These are phyloP conservation scores for Talaromyces sp. DNA, from an alignment of 2,329 filamentous ascomycete genomes.

Conservation along the genomic window DNA sequence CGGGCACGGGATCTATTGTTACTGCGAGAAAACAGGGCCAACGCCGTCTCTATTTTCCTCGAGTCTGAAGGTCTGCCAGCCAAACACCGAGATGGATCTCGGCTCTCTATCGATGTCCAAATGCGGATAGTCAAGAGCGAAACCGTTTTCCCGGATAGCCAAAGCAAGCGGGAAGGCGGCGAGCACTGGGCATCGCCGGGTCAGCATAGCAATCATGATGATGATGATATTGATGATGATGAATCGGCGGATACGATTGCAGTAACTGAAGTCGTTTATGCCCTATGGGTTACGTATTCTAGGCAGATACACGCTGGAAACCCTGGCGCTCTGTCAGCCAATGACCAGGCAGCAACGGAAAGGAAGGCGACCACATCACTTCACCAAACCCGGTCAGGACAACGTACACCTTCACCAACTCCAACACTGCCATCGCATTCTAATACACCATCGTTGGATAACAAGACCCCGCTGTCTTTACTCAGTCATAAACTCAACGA, in stretches of 20 bases:
- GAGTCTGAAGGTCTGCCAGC: constrained; percentile 79
- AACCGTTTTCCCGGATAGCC: constrained; percentile 55
- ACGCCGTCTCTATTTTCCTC: constrained; percentile 73
- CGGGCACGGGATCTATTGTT: constrained; percentile 79
- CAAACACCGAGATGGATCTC: constrained; percentile 81
- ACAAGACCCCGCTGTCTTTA: constrained; percentile 41
- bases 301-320: constrained; percentile 78
- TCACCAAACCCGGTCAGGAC: constrained; percentile 72
- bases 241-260: constrained; percentile 31
- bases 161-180: constrained; percentile 60
- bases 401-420: constrained; percentile 47
- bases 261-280: constrained; percentile 80
- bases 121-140: constrained; percentile 94
- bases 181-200: constrained; percentile 47
- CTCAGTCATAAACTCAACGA: constrained; percentile 49
- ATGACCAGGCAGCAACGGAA: constrained; percentile 54
- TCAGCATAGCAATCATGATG: constrained; percentile 22
- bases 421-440: constrained; percentile 19
- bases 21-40: constrained; percentile 73
- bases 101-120: constrained; percentile 91
- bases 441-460: constrained; percentile 27
- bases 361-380: constrained; percentile 62
- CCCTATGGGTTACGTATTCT: constrained; percentile 95
- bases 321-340: constrained; percentile 52
- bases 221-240: too few species aligned